These are phyloP conservation scores for Fusarium drepaniforme DNA, from an alignment of 2,329 filamentous ascomycete genomes.

Conservation along the genomic window DNA sequence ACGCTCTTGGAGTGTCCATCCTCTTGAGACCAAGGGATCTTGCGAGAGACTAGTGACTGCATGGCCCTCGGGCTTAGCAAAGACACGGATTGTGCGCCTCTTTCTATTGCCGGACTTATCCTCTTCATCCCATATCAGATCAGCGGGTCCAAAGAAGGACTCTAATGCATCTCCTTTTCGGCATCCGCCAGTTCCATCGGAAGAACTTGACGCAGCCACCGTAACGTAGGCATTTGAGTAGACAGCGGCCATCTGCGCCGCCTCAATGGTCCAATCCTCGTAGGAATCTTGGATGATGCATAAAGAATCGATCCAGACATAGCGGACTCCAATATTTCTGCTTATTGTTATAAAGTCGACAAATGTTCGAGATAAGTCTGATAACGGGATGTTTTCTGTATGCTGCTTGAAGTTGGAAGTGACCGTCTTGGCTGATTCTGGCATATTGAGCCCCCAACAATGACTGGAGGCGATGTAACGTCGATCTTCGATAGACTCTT, in stretches of 20 bases:
- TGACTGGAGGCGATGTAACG: conserved; percentile 11
- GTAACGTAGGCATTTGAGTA: conserved; percentile 19
- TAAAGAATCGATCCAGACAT: conserved; percentile 19
- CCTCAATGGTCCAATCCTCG: conserved; percentile 11
- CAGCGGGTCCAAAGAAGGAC: not conserved
- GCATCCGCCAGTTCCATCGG: conserved; percentile 3
- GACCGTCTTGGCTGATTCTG: conserved; percentile 5
- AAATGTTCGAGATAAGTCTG: conserved; percentile 4
- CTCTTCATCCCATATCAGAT: not conserved
- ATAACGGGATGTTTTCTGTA: not conserved
- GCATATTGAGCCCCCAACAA: conserved; percentile 16
- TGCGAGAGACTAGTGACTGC: not conserved
- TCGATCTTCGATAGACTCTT: not conserved
- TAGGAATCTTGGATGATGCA: conserved; percentile 22
- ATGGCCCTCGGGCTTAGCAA: not conserved
- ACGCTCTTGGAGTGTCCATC: not conserved
- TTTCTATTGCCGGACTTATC: not conserved
- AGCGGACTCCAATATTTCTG: not conserved
- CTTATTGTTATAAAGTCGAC: conserved; percentile 5
- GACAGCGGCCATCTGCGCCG: conserved; percentile 14
- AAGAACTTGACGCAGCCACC: conserved; percentile 10
- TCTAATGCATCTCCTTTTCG: not conserved
- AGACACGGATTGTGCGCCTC: not conserved
- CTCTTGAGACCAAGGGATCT: not conserved
- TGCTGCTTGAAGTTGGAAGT: conserved; percentile 2